Conservation (phyloP, 1,139 yeast genomes). For the Zygotorulaspora mrakii region DNA sequence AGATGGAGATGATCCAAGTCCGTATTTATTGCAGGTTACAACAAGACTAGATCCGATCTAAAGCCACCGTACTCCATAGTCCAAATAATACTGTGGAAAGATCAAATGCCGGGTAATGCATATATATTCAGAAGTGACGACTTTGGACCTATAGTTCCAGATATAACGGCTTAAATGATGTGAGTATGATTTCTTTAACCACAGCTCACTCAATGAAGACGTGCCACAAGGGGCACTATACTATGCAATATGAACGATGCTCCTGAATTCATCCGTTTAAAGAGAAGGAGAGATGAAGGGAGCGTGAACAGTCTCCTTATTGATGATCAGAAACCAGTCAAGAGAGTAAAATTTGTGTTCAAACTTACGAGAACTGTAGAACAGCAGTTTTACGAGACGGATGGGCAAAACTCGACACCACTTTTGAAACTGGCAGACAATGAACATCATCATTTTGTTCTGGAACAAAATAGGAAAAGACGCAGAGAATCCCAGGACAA, state of each 20-base stretch:
- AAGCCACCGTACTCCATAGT: too few species aligned
- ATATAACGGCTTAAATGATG: too few species aligned
- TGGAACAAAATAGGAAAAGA: conserved; percentile 28
- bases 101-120: not conserved
- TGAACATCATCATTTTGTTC: conserved; percentile 30
- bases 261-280: conserved; percentile 70
- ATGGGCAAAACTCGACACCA: conserved; percentile 25
- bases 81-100: not conserved
- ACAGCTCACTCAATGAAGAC: too few species aligned
- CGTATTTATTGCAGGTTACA: too few species aligned
- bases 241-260: conserved; percentile 18
- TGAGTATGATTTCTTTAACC: too few species aligned
- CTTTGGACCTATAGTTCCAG: too few species aligned
- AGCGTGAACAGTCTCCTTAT: conserved; percentile 72
- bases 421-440: conserved; percentile 28
- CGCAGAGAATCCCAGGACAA: conserved; percentile 13
- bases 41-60: too few species aligned
- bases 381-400: conserved; percentile 23
- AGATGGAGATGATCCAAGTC: too few species aligned
- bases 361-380: conserved; percentile 36
- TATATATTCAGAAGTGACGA: too few species aligned
- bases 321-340: conserved; percentile 41
- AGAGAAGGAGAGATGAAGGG: conserved; percentile 79
- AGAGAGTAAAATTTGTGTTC: conserved; percentile 33
- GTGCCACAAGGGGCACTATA: too few species aligned